Evolutionary conservation across 169 alveolate species (phyloP), one percentile per base, ranked within the genome.

Genomic region (Plasmodium billcollinsi): DNA sequence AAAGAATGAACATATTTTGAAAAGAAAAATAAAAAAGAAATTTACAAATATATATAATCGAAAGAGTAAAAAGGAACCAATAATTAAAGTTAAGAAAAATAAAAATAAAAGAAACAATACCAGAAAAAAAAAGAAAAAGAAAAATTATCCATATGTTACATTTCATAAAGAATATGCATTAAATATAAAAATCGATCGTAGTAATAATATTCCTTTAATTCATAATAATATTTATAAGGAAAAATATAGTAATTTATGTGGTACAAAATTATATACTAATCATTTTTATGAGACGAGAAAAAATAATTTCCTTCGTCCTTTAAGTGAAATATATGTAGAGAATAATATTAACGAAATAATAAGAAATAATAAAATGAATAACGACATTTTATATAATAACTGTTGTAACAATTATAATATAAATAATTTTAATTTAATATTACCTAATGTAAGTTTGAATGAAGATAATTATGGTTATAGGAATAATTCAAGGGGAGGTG

Each of bases 181-280:
- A 45, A 63, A 71, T 56, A 78, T 50, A 33, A 78, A 66, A 66
- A 49, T 75, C 18, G 24, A 29, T 69, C 73, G 59, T 50, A 78
- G 47, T 39, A 5, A 54, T 50, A 54, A 59, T 24, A 39, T 26
- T n/a, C 89, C 70, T 5, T 45, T 78, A 63, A 67, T 78, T 20
- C 89, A 78, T 65, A 66, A 78, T 47, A 45, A 78, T 66, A 78
- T 78, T 21, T 78, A 78, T 67, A 78, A 78, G 11, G 89, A 78
- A 59, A 65, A 66, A 9, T 39, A 78, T 21, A 47, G 26, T 20
- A 14, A 15, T 59, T n/a, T 26, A 14, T 26, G 4, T 47, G 24
- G 59, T 15, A 67, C 15, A 18, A 39, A 49, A 49, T 18, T 21
- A 15, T 65, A 78, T 66, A 70, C 14, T 47, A 45, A 66, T 62